A percentile compares a stretch with the other conserved stretches of the same genome.
Conservation (phyloP, 108 stramenopile genomes). For the Schizochytrium sp. region DNA sequence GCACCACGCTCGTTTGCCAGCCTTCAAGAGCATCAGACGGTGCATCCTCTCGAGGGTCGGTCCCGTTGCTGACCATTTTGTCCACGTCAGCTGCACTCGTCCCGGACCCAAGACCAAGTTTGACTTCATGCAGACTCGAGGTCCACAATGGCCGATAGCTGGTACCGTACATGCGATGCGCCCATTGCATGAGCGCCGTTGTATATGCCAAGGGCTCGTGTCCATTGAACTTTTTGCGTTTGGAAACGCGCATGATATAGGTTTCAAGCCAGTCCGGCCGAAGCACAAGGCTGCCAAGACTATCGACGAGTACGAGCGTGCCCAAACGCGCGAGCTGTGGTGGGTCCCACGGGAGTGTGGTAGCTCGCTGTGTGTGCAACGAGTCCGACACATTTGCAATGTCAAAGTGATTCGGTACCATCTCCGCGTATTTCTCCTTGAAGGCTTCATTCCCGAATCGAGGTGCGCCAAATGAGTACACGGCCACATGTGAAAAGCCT, state of each 20-base stretch:
- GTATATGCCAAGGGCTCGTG: not conserved
- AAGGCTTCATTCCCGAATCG: not conserved
- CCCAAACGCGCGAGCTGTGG: not conserved
- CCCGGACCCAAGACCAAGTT: not conserved
- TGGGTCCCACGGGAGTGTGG: not conserved
- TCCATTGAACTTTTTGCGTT: not conserved
- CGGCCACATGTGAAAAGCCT: not conserved
- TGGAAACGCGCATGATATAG: not conserved
- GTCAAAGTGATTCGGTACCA: not conserved
- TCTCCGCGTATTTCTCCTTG: not conserved
- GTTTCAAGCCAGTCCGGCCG: not conserved
- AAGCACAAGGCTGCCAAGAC: not conserved
- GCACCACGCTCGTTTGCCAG: not conserved
- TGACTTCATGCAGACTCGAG: not conserved
- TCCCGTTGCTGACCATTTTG: not conserved
- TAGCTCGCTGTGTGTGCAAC: not conserved
- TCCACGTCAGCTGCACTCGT: not conserved
- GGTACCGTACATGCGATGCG: not conserved
- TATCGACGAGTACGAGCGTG: not conserved
- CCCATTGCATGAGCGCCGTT: not conserved
- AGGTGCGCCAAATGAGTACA: not conserved
- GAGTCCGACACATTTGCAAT: slow-evolving; percentile 5
- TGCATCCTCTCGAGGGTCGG: not conserved
- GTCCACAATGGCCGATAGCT: not conserved
- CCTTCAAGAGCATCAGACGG: not conserved